Evolutionary conservation across 495 filamentous ascomycete species (phyloP), one percentile per base, ranked within the genome.

Genomic region (Margaritispora aquatica): DNA sequence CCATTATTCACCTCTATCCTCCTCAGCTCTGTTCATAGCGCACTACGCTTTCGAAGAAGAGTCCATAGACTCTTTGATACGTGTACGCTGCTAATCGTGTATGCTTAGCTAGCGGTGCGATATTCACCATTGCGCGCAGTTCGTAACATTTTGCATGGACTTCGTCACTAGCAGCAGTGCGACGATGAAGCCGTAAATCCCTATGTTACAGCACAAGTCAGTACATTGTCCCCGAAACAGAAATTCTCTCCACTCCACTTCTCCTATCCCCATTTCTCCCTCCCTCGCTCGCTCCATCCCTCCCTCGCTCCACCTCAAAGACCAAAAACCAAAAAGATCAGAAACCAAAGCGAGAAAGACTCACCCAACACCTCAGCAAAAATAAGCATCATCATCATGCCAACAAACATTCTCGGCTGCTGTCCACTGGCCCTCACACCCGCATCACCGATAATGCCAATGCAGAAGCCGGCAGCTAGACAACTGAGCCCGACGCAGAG

Each of bases 341-440:
- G n/a, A n/a, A n/a, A n/a, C n/a, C n/a, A n/a, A n/a, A n/a, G n/a
- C n/a, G n/a, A 47, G 19, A 5, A 23, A 11, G 3, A 94, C 50
- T 95, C 78, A 26, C 92, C 91, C 60, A 97, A 73, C 34, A 96
- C 92, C 74, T 97, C 92, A 29, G 86, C 88, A 67, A 96, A 96
- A 78, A 96, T 96, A 65, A 97, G 75, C 62, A 97, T 93, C 64
- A 96, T 73, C 62, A 96, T 91, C 91, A 96, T 95, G 63, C 93
- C 92, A 31, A 95, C 88, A 69, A 92, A 97, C 23, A 96, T 83
- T 49, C 91, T 82, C 15, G 86, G 89, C 73, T 97, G 92, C 67
- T 87, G 84, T 77, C 94, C 89, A 67, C 89, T 93, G 34, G 89
- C 86, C 56, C 92, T 82, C 55, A 94, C 89, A 51, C 92, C 92